Conservation (phyloP, 495 filamentous ascomycete genomes). For the Neurospora sp. region DNA sequence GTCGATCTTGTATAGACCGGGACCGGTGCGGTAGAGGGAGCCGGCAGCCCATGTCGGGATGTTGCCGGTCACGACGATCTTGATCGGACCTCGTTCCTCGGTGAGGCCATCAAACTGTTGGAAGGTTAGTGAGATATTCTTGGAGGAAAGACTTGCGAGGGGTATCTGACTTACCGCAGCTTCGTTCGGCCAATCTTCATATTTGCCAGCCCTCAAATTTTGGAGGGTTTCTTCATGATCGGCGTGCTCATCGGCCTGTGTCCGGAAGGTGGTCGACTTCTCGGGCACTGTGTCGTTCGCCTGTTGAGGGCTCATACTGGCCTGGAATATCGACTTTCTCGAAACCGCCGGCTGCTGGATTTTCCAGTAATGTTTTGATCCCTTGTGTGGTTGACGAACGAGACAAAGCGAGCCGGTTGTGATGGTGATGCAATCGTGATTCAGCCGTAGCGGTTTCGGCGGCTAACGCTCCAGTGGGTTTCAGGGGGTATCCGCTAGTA, state of each 20-base stretch:
- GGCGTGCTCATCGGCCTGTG: slow-evolving; percentile 1
- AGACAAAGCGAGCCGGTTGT: not conserved
- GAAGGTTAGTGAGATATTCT: not conserved
- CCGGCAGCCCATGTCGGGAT: slow-evolving; percentile 43
- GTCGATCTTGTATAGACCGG: slow-evolving; percentile 48
- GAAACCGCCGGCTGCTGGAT: not conserved
- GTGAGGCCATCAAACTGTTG: slow-evolving; percentile 36
- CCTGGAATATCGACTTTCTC: not conserved
- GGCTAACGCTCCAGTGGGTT: not conserved
- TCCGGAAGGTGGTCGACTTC: not conserved
- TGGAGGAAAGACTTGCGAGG: no score
- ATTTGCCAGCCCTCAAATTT: slow-evolving; percentile 1
- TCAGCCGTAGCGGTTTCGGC: not conserved
- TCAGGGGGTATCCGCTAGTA: not conserved
- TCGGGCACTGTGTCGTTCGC: not conserved
- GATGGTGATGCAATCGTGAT: not conserved
- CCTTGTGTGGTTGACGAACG: not conserved
- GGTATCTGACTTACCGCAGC: slow-evolving; percentile 25
- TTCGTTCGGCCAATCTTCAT: slow-evolving; percentile 34
- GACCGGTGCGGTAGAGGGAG: slow-evolving; percentile 62
- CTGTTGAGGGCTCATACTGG: not conserved
- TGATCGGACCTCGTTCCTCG: slow-evolving; percentile 34
- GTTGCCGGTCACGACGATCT: slow-evolving; percentile 26
- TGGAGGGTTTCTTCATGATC: slow-evolving; percentile 2
- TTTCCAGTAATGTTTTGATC: not conserved